A percentile compares a stretch with the other conserved stretches of the same genome.
phyloP scores from a whole-genome alignment of 2,329 filamentous ascomycete genomes.

The Huntiella savannae region DNA sequence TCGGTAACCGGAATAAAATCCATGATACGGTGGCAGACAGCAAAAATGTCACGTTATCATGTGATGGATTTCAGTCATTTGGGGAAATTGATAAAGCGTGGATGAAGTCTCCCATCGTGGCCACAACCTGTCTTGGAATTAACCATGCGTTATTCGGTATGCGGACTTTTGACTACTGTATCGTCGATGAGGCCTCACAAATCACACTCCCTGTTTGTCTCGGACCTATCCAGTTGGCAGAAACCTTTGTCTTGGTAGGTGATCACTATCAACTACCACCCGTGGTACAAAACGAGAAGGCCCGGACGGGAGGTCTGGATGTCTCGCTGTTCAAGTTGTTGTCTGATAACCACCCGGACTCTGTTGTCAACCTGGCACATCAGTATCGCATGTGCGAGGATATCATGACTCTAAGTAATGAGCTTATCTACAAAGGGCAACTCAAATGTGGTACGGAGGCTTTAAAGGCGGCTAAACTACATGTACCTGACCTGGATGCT shows the following conservation, averaged over 20 bases:
- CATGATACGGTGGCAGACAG: conserved; percentile 56
- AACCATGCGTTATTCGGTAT: conserved; percentile 77
- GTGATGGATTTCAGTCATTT: conserved; percentile 52
- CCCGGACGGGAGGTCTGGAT: conserved; percentile 69
- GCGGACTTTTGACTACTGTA: conserved; percentile 90
- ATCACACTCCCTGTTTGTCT: conserved; percentile 91
- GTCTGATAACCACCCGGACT: conserved; percentile 69
- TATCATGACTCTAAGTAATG: conserved; percentile 86
- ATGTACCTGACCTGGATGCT: conserved; percentile 45
- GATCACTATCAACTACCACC: conserved; percentile 94
- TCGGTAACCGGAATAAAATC: conserved; percentile 70
- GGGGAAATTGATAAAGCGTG: conserved; percentile 72
- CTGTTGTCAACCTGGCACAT: conserved; percentile 80
- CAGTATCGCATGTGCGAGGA: conserved; percentile 98
- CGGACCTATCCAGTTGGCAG: conserved; percentile 81
- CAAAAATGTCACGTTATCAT: conserved; percentile 48
- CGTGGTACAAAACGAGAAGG: conserved; percentile 80
- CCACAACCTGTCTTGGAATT: conserved; percentile 84
- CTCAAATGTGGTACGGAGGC: conserved; percentile 72
- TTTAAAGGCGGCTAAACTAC: conserved; percentile 50
- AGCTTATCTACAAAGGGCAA: conserved; percentile 75
- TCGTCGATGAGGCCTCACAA: conserved; percentile 93
- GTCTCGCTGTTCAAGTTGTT: conserved; percentile 86
- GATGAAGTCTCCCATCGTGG: conserved; percentile 73
- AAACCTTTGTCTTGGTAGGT: conserved; percentile 83